These are phyloP conservation scores for Ogataea siamensis DNA, from an alignment of 805 yeast genomes.

Conservation along the genomic window DNA sequence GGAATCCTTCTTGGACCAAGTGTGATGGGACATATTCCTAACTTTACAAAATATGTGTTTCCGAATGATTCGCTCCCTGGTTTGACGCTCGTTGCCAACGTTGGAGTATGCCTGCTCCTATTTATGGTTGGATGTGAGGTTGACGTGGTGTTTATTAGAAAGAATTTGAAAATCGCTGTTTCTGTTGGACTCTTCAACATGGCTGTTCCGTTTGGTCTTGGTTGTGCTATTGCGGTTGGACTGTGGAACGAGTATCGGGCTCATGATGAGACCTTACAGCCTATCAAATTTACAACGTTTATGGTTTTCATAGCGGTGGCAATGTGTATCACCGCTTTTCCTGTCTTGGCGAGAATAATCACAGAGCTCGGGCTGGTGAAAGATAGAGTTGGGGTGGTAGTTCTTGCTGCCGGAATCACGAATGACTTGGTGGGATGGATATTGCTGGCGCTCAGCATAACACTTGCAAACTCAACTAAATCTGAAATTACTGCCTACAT, in stretches of 20 bases:
- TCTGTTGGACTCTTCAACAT: conserved; percentile 69
- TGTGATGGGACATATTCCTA: conserved; percentile 68
- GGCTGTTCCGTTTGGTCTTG: conserved; percentile 79
- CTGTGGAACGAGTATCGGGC: conserved; percentile 54
- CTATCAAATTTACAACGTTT: conserved; percentile 63
- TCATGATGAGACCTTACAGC: conserved; percentile 32
- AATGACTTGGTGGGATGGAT: conserved; percentile 85
- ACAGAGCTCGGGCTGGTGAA: conserved; percentile 69
- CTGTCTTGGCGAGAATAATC: conserved; percentile 75
- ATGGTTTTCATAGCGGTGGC: conserved; percentile 84
- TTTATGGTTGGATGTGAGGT: conserved; percentile 81
- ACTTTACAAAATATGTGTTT: conserved; percentile 63
- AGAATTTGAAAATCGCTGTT: conserved; percentile 58
- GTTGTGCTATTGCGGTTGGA: conserved; percentile 69
- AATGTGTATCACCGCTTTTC: conserved; percentile 81
- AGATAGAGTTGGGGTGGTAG: conserved; percentile 69
- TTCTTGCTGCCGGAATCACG: conserved; percentile 79
- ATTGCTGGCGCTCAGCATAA: conserved; percentile 69
- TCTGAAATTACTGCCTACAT: conserved; percentile 72
- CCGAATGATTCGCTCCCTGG: conserved; percentile 63
- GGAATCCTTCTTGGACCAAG: conserved; percentile 78
- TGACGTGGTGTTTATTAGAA: conserved; percentile 61
- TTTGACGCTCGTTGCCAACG: conserved; percentile 63
- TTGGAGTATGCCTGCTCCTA: conserved; percentile 72
- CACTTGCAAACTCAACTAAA: conserved; percentile 69